These are phyloP conservation scores for Dictyostelium purpureum DNA, from an alignment of 78 protist genomes.

Conservation along the genomic window DNA sequence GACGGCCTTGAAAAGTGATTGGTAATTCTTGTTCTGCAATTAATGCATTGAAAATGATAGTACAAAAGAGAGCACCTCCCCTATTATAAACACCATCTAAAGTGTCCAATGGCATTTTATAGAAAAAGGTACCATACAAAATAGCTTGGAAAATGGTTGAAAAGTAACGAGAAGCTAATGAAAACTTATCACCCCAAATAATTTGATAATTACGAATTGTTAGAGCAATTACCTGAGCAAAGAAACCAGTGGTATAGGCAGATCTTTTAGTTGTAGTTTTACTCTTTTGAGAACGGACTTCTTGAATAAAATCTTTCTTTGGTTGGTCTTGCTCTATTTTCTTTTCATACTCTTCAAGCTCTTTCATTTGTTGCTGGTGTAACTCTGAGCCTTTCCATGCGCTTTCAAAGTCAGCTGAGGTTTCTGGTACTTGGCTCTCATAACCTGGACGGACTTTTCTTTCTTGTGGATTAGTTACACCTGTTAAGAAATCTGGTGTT, in stretches of 20 bases:
- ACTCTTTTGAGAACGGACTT: conserved; percentile 32
- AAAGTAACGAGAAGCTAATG: conserved; percentile 38
- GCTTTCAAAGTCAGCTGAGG: conserved; percentile 44
- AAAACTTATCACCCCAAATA: conserved; percentile 53
- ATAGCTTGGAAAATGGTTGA: conserved; percentile 33
- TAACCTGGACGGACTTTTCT: conserved; percentile 52
- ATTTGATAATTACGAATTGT: conserved; percentile 40
- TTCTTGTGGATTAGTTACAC: conserved; percentile 81
- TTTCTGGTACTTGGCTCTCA: conserved; percentile 47
- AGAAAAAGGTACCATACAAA: conserved; percentile 61
- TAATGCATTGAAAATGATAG: conserved; percentile 58
- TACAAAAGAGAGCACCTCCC: conserved; percentile 60
- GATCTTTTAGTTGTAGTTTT: conserved; percentile 11
- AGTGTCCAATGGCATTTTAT: background rate
- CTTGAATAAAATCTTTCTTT: conserved; percentile 25
- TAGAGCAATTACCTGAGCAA: conserved; percentile 50
- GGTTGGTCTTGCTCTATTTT: conserved; percentile 51
- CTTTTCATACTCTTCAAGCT: conserved; percentile 6
- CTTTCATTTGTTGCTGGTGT: background rate
- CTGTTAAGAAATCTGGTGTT: conserved; percentile 71
- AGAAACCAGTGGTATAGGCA: conserved; percentile 15
- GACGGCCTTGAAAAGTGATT: conserved; percentile 31
- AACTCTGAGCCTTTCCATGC: conserved; percentile 38
- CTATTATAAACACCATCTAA: conserved; percentile 31
- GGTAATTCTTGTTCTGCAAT: conserved; percentile 50